Conservation (phyloP, 208 protist genomes). For the Phytomonas francai region DNA sequence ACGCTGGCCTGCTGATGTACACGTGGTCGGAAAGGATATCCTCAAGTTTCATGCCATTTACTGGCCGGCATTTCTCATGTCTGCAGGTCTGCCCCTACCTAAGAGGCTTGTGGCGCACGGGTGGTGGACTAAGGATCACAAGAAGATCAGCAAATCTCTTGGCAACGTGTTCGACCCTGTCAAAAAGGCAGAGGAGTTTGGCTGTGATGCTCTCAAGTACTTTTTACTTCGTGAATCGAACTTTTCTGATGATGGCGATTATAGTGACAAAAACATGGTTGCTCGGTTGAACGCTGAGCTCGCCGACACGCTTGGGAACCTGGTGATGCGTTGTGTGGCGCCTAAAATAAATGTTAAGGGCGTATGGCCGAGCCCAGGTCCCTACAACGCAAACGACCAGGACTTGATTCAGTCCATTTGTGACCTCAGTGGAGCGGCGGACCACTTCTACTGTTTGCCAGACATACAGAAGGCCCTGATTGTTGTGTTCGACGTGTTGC, state of each 20-base stretch:
- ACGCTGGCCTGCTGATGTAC: slow-evolving; percentile 80
- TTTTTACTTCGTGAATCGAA: slow-evolving; percentile 94
- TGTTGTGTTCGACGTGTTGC: slow-evolving; percentile 82
- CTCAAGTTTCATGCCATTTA: slow-evolving; percentile 99
- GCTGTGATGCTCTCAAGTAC: slow-evolving; percentile 92
- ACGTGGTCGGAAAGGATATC: slow-evolving; percentile 99
- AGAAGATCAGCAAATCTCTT: slow-evolving; percentile 97
- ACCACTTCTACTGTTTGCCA: slow-evolving; percentile 78
- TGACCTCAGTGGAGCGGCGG: slow-evolving; percentile 56
- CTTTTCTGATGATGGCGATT: slow-evolving; percentile 95
- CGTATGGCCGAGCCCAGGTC: slow-evolving; percentile 56
- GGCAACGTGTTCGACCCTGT: slow-evolving; percentile 96
- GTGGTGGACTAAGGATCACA: slow-evolving; percentile 93
- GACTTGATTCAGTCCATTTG: slow-evolving; percentile 49
- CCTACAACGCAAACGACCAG: slow-evolving; percentile 60
- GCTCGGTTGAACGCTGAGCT: slow-evolving; percentile 89
- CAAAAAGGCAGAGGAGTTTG: slow-evolving; percentile 74
- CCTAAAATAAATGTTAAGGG: slow-evolving; percentile 77
- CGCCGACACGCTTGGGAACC: slow-evolving; percentile 92
- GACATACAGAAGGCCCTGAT: slow-evolving; percentile 85
- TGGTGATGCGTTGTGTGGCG: slow-evolving; percentile 78
- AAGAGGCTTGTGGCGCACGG: slow-evolving; percentile 90
- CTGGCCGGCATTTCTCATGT: slow-evolving; percentile 98
- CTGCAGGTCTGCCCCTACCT: slow-evolving; percentile 90
- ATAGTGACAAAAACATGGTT: slow-evolving; percentile 85